These are phyloP conservation scores for Solanum dulcamara DNA, from an alignment of 257 asterid species.

Conservation along the genomic window DNA sequence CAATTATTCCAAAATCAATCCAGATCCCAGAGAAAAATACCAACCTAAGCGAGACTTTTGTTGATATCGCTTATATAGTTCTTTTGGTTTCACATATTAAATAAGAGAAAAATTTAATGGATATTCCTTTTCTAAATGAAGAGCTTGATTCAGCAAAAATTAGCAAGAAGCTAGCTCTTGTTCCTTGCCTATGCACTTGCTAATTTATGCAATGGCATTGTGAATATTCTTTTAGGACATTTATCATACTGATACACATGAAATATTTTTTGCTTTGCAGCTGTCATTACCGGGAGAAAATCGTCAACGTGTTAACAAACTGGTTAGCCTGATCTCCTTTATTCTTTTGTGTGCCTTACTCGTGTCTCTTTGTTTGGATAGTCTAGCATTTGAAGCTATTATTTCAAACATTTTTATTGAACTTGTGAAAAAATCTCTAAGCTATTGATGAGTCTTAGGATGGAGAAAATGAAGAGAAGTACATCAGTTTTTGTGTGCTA, in stretches of 20 bases:
- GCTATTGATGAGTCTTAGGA: neutral
- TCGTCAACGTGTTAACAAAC: conserved; percentile 73
- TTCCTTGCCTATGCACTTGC: neutral
- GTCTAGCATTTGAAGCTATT: neutral
- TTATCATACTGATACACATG: conserved; percentile 12
- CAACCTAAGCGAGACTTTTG: neutral
- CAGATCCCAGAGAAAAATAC: neutral
- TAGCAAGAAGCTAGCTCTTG: neutral
- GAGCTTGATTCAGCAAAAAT: neutral
- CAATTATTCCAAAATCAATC: neutral
- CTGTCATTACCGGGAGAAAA: conserved; percentile 64
- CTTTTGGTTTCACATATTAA: neutral
- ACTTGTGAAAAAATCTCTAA: neutral
- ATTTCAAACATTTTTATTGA: neutral
- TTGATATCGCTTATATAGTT: neutral
- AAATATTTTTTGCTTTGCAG: conserved; percentile 38
- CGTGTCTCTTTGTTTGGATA: neutral
- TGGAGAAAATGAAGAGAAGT: neutral
- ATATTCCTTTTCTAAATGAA: neutral
- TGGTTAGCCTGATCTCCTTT: conserved; percentile 43
- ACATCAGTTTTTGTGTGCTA: neutral
- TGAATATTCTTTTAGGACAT: neutral
- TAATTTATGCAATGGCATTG: neutral
- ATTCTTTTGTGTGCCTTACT: neutral
- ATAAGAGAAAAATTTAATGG: neutral